Conservation (phyloP, 2,329 filamentous ascomycete genomes). For the Zymoseptoria pseudotritici region DNA sequence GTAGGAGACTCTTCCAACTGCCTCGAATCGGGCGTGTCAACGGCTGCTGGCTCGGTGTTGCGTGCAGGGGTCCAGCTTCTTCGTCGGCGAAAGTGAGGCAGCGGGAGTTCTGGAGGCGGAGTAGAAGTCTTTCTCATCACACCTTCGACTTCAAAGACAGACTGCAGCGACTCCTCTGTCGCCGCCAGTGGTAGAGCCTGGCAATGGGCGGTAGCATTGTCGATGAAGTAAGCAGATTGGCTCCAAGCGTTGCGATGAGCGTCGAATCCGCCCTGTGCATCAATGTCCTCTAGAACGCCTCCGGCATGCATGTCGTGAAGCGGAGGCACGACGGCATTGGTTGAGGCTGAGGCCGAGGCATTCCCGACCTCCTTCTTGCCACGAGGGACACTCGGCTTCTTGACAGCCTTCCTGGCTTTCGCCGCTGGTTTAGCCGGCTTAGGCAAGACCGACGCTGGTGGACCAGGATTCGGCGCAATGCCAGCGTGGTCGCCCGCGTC, state of each 20-base stretch:
- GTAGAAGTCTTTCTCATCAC: neutral
- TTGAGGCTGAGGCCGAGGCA: neutral
- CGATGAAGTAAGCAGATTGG: neutral
- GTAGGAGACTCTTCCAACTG: neutral
- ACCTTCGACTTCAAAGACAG: neutral
- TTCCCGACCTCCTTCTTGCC: neutral
- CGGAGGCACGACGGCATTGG: neutral
- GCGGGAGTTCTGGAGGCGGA: neutral
- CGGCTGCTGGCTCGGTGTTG: constrained; percentile 2
- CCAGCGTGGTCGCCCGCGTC: constrained; percentile 5
- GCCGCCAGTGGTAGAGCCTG: neutral
- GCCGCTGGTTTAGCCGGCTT: neutral
- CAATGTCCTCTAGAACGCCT: neutral
- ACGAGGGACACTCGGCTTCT: neutral
- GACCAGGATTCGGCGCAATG: neutral
- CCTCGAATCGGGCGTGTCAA: neutral
- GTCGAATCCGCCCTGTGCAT: neutral
- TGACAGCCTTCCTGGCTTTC: neutral
- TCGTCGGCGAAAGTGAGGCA: neutral
- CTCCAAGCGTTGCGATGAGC: neutral
- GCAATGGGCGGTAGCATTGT: neutral
- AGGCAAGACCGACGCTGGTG: neutral
- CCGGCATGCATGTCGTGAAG: neutral
- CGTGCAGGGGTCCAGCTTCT: constrained; percentile 16
- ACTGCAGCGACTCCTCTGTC: neutral